Conservation (phyloP, 805 yeast species). For the Dipodascus albidus region DNA sequence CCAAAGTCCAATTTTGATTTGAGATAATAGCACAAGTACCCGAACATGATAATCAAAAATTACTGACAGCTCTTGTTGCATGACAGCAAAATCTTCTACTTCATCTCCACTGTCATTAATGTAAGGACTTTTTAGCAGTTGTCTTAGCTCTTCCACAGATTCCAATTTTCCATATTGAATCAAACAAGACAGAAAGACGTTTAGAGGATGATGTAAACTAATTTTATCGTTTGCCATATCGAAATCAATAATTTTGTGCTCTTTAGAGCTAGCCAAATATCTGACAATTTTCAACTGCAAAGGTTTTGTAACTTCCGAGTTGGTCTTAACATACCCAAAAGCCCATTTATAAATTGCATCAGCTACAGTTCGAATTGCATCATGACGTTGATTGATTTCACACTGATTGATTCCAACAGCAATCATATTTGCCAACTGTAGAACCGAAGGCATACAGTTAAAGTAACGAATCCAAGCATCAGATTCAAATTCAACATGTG, state of each 20-base stretch:
- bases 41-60: constrained; percentile 68
- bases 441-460: constrained; percentile 55
- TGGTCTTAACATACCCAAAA: constrained; percentile 11
- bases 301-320: constrained; percentile 13
- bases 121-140: constrained; percentile 10
- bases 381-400: constrained; percentile 6
- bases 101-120: background rate
- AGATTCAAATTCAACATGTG: constrained; percentile 85
- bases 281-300: constrained; percentile 11
- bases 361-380: constrained; percentile 18
- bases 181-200: constrained; percentile 60
- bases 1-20: constrained; percentile 85
- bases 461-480: constrained; percentile 69
- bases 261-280: constrained; percentile 2
- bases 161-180: constrained; percentile 37
- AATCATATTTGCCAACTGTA: constrained; percentile 33
- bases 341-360: constrained; percentile 20
- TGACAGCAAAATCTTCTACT: constrained; percentile 3
- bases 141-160: constrained; percentile 14
- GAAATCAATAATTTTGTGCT: constrained; percentile 26
- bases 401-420: constrained; percentile 24
- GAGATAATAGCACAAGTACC: constrained; percentile 66
- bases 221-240: constrained; percentile 38
- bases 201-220: constrained; percentile 72
- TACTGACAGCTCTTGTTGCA: constrained; percentile 2